Percentiles rank a stretch among this genome's conserved stretches.
These are phyloP conservation scores for Ceriops decandra DNA, from an alignment of 345 rosid species.

Conservation along the genomic window DNA sequence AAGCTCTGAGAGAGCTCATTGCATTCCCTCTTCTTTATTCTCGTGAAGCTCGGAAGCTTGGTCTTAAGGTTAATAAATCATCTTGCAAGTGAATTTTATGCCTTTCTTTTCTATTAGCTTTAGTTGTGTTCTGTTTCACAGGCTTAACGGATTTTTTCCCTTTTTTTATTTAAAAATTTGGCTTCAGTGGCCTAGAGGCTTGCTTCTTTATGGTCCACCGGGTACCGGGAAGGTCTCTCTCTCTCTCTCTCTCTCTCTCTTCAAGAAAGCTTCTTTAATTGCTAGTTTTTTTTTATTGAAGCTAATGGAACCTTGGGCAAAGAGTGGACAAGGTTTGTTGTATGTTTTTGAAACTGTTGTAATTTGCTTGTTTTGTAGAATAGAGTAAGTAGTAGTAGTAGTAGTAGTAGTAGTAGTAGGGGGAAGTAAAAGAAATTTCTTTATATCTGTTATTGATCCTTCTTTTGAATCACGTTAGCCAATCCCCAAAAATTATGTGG, in stretches of 20 bases:
- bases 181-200: slow-evolving; percentile 77
- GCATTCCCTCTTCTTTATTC: slow-evolving; percentile 66
- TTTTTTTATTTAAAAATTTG: not conserved
- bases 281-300: not conserved
- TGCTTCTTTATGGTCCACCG: slow-evolving; percentile 87
- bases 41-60: slow-evolving; percentile 64
- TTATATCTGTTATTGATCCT: no score
- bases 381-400: no score
- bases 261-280: not conserved
- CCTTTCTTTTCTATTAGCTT: not conserved
- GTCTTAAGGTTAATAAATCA: slow-evolving; percentile 53
- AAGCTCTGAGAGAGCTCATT: slow-evolving; percentile 81
- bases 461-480: no score
- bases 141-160: not conserved
- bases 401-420: no score
- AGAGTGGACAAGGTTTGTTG: no score
- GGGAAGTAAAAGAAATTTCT: no score
- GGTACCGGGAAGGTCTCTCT: slow-evolving; percentile 88
- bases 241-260: not conserved
- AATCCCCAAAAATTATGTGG: no score
- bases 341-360: not conserved
- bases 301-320: not conserved
- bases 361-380: not conserved
- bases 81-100: not conserved
- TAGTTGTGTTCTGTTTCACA: not conserved